Evolutionary conservation across 2,329 filamentous ascomycete genomes (phyloP).

Genomic region (Ceratocystiopsis brevicomis): DNA sequence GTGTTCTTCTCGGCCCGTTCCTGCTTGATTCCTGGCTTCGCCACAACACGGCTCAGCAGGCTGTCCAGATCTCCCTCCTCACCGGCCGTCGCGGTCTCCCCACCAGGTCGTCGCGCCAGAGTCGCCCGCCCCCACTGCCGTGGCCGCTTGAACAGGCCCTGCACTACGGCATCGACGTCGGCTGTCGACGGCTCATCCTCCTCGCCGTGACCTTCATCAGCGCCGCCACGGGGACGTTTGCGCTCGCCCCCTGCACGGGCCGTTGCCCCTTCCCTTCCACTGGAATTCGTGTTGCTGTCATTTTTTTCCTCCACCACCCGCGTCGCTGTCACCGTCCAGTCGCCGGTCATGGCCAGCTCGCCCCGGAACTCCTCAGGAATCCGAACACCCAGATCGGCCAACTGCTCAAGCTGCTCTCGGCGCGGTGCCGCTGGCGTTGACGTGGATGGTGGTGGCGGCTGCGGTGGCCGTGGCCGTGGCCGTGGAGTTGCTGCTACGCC

Average conservation of each 20-base stretch:
- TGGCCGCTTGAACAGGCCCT: conserved; percentile 40
- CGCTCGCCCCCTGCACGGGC: conserved; percentile 5
- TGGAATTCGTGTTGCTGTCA: conserved; percentile 6
- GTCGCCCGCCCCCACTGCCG: conserved; percentile 28
- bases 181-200: conserved; percentile 24
- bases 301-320: conserved; percentile 30
- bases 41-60: conserved; percentile 26
- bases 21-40: conserved; percentile 13
- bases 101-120: conserved; percentile 28
- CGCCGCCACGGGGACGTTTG: conserved; percentile 6
- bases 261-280: conserved; percentile 11
- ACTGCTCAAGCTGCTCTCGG: conserved; percentile 69
- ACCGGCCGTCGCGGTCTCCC: conserved; percentile 4
- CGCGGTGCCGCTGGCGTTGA: conserved; percentile 21
- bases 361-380: conserved; percentile 61
- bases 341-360: conserved; percentile 73
- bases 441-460: neutral
- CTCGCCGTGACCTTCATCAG: conserved; percentile 43
- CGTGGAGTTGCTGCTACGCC: neutral
- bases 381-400: conserved; percentile 70
- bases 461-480: neutral
- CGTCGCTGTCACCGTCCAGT: conserved; percentile 62
- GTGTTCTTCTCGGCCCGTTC: conserved; percentile 13
- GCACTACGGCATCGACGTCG: conserved; percentile 38
- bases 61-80: conserved; percentile 41